Evolutionary conservation across 257 asterid genomes (phyloP).

Genomic region (Henckelia pumila): DNA sequence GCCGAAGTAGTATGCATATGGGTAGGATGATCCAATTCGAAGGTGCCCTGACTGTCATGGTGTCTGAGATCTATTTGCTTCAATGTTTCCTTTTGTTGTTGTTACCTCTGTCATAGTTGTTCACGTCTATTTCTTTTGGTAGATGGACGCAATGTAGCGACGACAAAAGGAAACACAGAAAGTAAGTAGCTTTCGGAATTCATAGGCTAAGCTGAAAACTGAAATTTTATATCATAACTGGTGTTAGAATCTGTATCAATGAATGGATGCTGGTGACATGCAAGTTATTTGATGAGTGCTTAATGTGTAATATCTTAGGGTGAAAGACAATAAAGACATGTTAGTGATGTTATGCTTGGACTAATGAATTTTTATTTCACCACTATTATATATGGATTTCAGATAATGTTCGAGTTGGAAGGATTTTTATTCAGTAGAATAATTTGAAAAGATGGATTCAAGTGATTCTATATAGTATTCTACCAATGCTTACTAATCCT

Average conservation of each 20-base stretch:
- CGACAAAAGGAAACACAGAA: neutral
- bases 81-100: too few relatives aligned
- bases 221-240: neutral
- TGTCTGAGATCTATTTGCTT: too few relatives aligned
- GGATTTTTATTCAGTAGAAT: too few relatives aligned
- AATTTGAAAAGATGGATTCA: constrained; percentile 12
- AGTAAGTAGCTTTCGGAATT: too few relatives aligned
- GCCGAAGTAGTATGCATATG: neutral
- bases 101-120: too few relatives aligned
- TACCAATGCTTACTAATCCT: too few relatives aligned
- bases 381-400: neutral
- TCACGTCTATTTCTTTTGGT: neutral
- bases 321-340: neutral
- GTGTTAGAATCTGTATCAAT: neutral
- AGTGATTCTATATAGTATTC: neutral
- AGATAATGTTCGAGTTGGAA: too few relatives aligned
- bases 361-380: neutral
- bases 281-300: neutral
- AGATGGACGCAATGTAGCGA: neutral
- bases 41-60: neutral
- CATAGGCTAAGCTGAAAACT: neutral
- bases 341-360: neutral
- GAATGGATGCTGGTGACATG: neutral
- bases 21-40: neutral
- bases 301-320: neutral